These are phyloP conservation scores for Kwoniella sp. DNA, from an alignment of 768 basidiomycete genomes.

Conservation along the genomic window DNA sequence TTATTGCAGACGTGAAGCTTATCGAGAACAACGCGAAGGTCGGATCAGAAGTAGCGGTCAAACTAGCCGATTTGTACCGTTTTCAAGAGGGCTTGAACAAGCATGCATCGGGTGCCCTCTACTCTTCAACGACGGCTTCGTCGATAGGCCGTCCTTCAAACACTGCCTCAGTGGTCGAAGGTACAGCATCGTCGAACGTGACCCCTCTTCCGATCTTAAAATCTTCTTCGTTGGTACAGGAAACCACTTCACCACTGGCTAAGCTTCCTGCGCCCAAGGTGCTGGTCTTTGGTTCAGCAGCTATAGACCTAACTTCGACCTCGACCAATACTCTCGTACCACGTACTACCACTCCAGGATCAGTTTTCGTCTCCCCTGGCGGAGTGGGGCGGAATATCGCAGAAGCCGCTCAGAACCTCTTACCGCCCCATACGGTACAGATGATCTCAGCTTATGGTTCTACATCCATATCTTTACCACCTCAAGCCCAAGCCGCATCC, in stretches of 20 bases:
- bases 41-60: slow-evolving; percentile 59
- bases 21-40: slow-evolving; percentile 84
- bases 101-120: slow-evolving; percentile 36
- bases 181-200: too few relatives aligned
- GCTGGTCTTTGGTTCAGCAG: slow-evolving; percentile 79
- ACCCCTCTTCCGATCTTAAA: too few relatives aligned
- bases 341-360: slow-evolving; percentile 79
- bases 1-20: slow-evolving; percentile 76
- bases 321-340: slow-evolving; percentile 57
- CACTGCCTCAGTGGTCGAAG: too few relatives aligned
- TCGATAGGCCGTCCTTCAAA: too few relatives aligned
- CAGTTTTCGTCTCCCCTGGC: slow-evolving; percentile 71
- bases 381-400: slow-evolving; percentile 96
- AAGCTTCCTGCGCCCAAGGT: slow-evolving; percentile 56
- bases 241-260: too few relatives aligned
- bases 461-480: too few relatives aligned
- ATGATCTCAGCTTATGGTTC: slow-evolving; percentile 67
- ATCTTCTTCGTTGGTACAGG: too few relatives aligned
- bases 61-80: slow-evolving; percentile 68
- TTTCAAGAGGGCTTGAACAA: slow-evolving; percentile 38
- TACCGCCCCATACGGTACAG: slow-evolving; percentile 57
- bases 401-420: slow-evolving; percentile 76
- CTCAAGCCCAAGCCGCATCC: too few relatives aligned
- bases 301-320: slow-evolving; percentile 74
- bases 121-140: slow-evolving; percentile 5